A percentile compares a stretch with the other conserved stretches of the same genome.
phyloP scores from a whole-genome alignment of 257 asterid genomes.

The Penstemon eatonii region DNA sequence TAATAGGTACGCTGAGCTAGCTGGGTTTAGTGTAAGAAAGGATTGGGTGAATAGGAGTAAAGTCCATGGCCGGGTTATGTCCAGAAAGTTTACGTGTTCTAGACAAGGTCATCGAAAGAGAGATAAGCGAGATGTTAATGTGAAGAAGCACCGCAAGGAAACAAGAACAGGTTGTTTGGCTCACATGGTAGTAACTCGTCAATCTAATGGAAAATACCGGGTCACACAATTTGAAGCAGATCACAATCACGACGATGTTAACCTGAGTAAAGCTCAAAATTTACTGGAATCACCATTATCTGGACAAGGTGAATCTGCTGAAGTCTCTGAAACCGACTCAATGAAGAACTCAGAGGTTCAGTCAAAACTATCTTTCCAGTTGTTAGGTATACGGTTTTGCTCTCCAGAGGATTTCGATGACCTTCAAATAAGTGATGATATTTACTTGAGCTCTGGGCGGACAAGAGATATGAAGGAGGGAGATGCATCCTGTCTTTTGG shows the following conservation, averaged over 20 bases:
- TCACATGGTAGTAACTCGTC: slow-evolving; percentile 61
- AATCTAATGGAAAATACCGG: slow-evolving; percentile 48
- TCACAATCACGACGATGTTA: slow-evolving; percentile 60
- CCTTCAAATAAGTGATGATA: slow-evolving; percentile 38
- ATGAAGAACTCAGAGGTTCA: slow-evolving; percentile 42
- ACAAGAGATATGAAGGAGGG: slow-evolving; percentile 60
- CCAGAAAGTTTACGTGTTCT: slow-evolving; percentile 64
- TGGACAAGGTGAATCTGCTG: slow-evolving; percentile 35
- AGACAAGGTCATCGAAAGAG: slow-evolving; percentile 61
- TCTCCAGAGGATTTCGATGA: slow-evolving; percentile 48
- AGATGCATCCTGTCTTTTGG: slow-evolving; percentile 52
- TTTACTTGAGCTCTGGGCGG: slow-evolving; percentile 44
- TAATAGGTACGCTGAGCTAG: slow-evolving; percentile 55
- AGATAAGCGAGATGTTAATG: slow-evolving; percentile 60
- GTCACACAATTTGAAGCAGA: slow-evolving; percentile 51
- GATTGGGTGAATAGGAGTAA: slow-evolving; percentile 73
- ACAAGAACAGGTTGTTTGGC: slow-evolving; percentile 71
- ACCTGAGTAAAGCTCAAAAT: slow-evolving; percentile 40
- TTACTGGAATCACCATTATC: slow-evolving; percentile 39
- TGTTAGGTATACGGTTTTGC: slow-evolving; percentile 53
- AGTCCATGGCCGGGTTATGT: slow-evolving; percentile 67
- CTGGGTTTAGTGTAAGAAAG: slow-evolving; percentile 57
- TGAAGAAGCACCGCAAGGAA: slow-evolving; percentile 64
- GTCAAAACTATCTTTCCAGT: slow-evolving; percentile 43
- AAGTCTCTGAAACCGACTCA: slow-evolving; percentile 47